Evolutionary conservation across 208 protist species (phyloP).

Genomic region (Trypanosoma congolense): DNA sequence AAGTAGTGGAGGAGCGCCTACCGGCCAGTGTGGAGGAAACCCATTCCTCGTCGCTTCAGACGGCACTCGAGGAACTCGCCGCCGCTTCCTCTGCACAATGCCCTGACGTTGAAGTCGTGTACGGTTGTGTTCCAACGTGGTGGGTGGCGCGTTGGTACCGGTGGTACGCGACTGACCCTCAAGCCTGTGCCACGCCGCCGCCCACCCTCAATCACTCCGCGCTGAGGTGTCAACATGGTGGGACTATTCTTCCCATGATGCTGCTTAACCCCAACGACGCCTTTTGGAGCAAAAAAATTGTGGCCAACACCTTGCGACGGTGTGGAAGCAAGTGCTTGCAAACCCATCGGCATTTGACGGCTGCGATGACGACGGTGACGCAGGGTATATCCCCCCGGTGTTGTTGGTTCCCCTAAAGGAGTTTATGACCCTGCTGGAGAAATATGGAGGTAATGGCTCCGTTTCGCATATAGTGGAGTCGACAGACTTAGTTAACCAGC

Average conservation of each 20-base stretch:
- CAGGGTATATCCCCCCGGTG: slow-evolving; percentile 50
- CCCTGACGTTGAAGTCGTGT: slow-evolving; percentile 22
- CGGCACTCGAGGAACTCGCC: slow-evolving; percentile 29
- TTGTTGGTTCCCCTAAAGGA: slow-evolving; percentile 67
- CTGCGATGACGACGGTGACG: background rate
- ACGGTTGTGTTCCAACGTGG: slow-evolving; percentile 75
- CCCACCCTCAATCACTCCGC: slow-evolving; percentile 28
- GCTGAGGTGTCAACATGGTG: slow-evolving; percentile 58
- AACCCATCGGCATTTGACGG: slow-evolving; percentile 11
- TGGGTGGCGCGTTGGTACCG: slow-evolving; percentile 72
- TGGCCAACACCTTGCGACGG: slow-evolving; percentile 1
- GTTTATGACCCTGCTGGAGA: slow-evolving; percentile 37
- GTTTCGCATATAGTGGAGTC: slow-evolving; percentile 10
- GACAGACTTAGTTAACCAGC: slow-evolving; percentile 5
- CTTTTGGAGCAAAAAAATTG: slow-evolving; percentile 47
- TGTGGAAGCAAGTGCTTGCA: background rate
- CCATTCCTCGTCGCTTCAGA: slow-evolving; percentile 23
- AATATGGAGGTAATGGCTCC: slow-evolving; percentile 39
- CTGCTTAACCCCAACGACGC: slow-evolving; percentile 66
- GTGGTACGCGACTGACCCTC: slow-evolving; percentile 22
- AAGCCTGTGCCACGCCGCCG: slow-evolving; percentile 6
- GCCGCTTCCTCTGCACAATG: slow-evolving; percentile 5
- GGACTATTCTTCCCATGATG: slow-evolving; percentile 33
- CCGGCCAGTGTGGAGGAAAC: background rate
- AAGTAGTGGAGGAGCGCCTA: background rate